phyloP scores from a whole-genome alignment of 768 basidiomycete species.

The Mycena polygramma region DNA sequence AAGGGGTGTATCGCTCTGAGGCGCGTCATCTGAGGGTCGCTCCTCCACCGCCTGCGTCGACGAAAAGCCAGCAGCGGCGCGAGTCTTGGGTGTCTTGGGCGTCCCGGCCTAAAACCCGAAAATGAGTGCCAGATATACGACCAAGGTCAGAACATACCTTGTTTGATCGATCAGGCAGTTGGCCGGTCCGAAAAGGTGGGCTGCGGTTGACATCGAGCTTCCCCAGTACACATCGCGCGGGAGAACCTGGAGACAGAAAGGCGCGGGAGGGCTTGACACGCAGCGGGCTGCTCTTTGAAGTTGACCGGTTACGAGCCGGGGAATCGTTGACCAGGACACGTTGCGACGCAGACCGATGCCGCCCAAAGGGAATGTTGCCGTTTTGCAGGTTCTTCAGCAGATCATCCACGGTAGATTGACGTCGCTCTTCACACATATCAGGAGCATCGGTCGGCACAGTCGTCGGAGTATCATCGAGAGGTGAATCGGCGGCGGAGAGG shows the following conservation, averaged over 20 bases:
- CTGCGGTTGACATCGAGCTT: slow-evolving; percentile 29
- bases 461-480: slow-evolving; percentile 41
- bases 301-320: slow-evolving; percentile 11
- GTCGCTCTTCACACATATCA: slow-evolving; percentile 32
- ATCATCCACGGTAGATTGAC: slow-evolving; percentile 48
- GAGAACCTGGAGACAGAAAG: slow-evolving; percentile 10
- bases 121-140: neutral
- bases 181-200: neutral
- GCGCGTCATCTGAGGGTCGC: neutral
- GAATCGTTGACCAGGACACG: slow-evolving; percentile 25
- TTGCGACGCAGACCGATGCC: slow-evolving; percentile 25
- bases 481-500: slow-evolving; percentile 47
- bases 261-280: slow-evolving; percentile 4
- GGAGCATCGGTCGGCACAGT: slow-evolving; percentile 41
- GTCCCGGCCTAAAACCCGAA: neutral
- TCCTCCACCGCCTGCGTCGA: slow-evolving; percentile 23
- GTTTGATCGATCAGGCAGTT: neutral
- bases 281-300: neutral
- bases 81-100: slow-evolving; percentile 2
- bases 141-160: slow-evolving; percentile 4
- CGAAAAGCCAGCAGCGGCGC: neutral
- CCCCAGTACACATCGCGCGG: slow-evolving; percentile 13
- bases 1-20: slow-evolving; percentile 14
- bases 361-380: slow-evolving; percentile 32
- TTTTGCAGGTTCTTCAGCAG: slow-evolving; percentile 44